A percentile compares a stretch with the other conserved stretches of the same genome.
Evolutionary conservation across 164 flowering plant species (phyloP).

Genomic region (Saururus chinensis): DNA sequence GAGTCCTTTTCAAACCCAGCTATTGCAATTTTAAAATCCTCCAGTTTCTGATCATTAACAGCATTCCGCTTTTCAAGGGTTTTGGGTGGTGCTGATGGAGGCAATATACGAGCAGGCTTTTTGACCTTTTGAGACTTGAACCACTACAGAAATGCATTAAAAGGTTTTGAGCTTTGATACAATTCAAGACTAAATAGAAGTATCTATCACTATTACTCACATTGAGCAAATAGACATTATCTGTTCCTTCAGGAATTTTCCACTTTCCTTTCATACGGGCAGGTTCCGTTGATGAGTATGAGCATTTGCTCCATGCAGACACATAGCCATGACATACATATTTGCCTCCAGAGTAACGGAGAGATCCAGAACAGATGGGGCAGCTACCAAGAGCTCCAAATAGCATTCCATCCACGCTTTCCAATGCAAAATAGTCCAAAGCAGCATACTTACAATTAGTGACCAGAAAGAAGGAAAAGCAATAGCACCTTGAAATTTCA

Average conservation of each 20-base stretch:
- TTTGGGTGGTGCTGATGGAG: constrained; percentile 31
- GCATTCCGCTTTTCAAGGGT: constrained; percentile 29
- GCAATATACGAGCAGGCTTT: constrained; percentile 63
- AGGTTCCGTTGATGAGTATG: constrained; percentile 62
- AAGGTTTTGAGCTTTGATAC: neutral
- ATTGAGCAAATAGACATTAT: constrained; percentile 60
- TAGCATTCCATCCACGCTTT: constrained; percentile 92
- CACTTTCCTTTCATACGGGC: constrained; percentile 67
- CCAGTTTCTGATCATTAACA: constrained; percentile 40
- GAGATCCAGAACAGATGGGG: constrained; percentile 63
- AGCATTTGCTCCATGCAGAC: constrained; percentile 94
- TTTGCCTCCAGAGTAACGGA: constrained; percentile 59
- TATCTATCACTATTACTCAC: constrained; percentile 16
- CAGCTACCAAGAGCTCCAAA: constrained; percentile 82
- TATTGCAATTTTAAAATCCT: constrained; percentile 56
- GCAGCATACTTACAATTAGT: neutral
- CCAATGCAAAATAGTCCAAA: constrained; percentile 6
- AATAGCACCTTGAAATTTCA: neutral
- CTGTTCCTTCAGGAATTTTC: constrained; percentile 72
- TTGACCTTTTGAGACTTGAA: constrained; percentile 67
- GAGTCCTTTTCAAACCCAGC: constrained; percentile 42
- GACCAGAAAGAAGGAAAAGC: neutral
- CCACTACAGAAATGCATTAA: constrained; percentile 43
- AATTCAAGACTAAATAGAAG: neutral
- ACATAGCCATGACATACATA: constrained; percentile 75